Evolutionary conservation across 768 basidiomycete genomes (phyloP), one percentile per base, ranked within the genome.

Genomic region (Phlegmacium glaucopus): DNA sequence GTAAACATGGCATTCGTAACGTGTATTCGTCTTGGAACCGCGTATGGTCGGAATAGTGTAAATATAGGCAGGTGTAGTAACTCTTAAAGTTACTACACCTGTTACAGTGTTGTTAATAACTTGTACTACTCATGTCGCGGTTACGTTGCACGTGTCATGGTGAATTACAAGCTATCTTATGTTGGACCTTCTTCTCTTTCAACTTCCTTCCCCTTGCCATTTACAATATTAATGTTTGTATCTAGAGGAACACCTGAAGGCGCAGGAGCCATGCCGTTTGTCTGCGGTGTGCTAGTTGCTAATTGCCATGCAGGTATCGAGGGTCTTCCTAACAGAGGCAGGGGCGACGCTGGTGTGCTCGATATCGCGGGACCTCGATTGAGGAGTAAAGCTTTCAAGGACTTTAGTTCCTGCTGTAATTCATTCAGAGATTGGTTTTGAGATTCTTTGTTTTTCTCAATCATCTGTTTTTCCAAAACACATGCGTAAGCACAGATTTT

Each of bases 301-400:
- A 96, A 72, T 61, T 97, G 94, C 94, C 94, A 97, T 6, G 90
- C 77, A 3, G 94, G 94, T 59, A 97, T 93, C 15, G 83, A 74
- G 6, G 87, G 88, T 53, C 80, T 75, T 0, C 79, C 79, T 4
- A 80, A 58, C 17, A 77, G 61, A 2, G 75, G 72, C 11, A 82
- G 63, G n/a, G 83, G 75, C 0, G 79, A 71, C 3, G 78, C 61
- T 25, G 79, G 70, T 16, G 75, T 70, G 52, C 70, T 74, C 1
- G 81, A 57, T 26, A 72, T 58, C 15, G 67, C 65, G 6, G 85
- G 72, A 6, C 86, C 80, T 28, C 88, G 82, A 53, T 82, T 90
- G 7, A 94, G 75, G 7, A 97, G 70, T 18, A 98, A 76, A 0
- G 94, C 83, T 64, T 97, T 97, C 51, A 98, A 72, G 0, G 94